Evolutionary conservation across 2,329 filamentous ascomycete species (phyloP).

Genomic region (Colletotrichum echinochloae): DNA sequence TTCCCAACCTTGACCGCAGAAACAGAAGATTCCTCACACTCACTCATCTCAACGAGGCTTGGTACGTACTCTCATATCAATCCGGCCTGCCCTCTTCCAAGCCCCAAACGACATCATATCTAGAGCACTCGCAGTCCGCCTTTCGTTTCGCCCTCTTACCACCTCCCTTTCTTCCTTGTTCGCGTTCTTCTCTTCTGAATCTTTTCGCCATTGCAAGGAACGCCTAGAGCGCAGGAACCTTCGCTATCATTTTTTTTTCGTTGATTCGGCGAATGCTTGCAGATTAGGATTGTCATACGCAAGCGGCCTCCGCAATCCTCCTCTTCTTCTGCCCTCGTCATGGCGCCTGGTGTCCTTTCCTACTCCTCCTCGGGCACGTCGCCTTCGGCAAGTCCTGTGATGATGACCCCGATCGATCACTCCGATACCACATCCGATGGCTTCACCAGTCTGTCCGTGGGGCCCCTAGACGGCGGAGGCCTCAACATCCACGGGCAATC

Average conservation of each 20-base stretch:
- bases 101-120: conserved; percentile 19
- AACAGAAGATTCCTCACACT: conserved; percentile 35
- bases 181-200: background rate
- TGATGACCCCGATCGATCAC: conserved; percentile 40
- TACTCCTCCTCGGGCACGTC: conserved; percentile 42
- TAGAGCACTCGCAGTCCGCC: conserved; percentile 36
- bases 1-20: conserved; percentile 11
- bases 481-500: conserved; percentile 37
- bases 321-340: conserved; percentile 28
- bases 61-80: conserved; percentile 39
- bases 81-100: conserved; percentile 33
- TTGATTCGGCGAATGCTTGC: conserved; percentile 39
- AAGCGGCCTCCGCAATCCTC: conserved; percentile 36
- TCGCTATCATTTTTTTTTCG: conserved; percentile 34
- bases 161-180: background rate
- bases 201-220: conserved; percentile 21
- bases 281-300: conserved; percentile 21
- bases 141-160: conserved; percentile 33
- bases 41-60: conserved; percentile 41
- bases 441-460: conserved; percentile 39
- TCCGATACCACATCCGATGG: conserved; percentile 41
- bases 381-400: conserved; percentile 41
- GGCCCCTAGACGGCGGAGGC: conserved; percentile 37
- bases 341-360: conserved; percentile 40
- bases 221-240: conserved; percentile 39